phyloP scores from a whole-genome alignment of 2,329 filamentous ascomycete genomes.

The Akanthomyces lecanii region DNA sequence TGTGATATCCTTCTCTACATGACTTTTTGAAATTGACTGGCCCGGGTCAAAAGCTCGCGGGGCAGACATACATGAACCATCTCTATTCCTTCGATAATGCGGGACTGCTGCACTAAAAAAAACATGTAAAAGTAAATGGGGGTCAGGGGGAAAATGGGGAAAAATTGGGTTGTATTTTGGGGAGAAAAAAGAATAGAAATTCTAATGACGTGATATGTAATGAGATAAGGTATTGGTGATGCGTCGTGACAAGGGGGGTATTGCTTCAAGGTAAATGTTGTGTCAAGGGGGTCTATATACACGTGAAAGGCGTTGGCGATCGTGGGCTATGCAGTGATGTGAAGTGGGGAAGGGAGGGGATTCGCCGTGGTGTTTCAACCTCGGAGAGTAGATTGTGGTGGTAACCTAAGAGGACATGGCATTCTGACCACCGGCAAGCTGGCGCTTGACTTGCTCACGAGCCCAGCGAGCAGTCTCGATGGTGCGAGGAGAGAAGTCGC shows the following conservation, averaged over 20 bases:
- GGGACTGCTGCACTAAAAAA: slow-evolving; percentile 14
- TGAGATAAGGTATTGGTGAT: slow-evolving; percentile 26
- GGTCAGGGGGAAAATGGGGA: slow-evolving; percentile 16
- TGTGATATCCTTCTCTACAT: slow-evolving; percentile 34
- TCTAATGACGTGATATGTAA: slow-evolving; percentile 20
- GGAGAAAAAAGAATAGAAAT: slow-evolving; percentile 8
- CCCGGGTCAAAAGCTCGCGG: slow-evolving; percentile 24
- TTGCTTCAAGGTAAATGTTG: slow-evolving; percentile 32
- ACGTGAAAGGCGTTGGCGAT: slow-evolving; percentile 35
- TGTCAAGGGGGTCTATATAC: slow-evolving; percentile 37
- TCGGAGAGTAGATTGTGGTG: background rate
- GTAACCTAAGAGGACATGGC: slow-evolving; percentile 45
- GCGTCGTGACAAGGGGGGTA: slow-evolving; percentile 33
- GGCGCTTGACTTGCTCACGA: slow-evolving; percentile 93
- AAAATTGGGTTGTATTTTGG: slow-evolving; percentile 10
- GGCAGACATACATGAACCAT: slow-evolving; percentile 36
- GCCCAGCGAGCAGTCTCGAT: slow-evolving; percentile 96
- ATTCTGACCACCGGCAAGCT: slow-evolving; percentile 54
- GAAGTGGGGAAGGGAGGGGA: slow-evolving; percentile 6
- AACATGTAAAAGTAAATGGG: slow-evolving; percentile 6
- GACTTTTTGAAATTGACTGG: slow-evolving; percentile 32
- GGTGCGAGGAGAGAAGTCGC: slow-evolving; percentile 79
- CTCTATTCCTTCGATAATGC: slow-evolving; percentile 33
- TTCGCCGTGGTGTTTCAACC: slow-evolving; percentile 9
- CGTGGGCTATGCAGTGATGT: slow-evolving; percentile 27